Base-by-base conservation (phyloP, 768 basidiomycete genomes). In the Lactarius sp. region DNA sequence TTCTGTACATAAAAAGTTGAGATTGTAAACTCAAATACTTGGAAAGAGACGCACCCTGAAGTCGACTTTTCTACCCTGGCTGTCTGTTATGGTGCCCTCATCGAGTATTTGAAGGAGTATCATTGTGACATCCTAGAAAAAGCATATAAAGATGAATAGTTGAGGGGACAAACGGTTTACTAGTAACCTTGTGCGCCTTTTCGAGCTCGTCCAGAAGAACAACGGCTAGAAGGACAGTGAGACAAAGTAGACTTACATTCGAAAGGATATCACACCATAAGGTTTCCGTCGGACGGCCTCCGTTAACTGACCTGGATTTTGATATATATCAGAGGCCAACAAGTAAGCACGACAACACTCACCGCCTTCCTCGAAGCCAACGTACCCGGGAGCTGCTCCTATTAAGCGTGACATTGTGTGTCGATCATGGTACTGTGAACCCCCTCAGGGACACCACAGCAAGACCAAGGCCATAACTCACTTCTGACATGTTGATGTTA, bases 401-500 rank as follows among this genome's bases (percentile, higher is more conserved):
- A 98, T 92, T 27, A 98, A 77, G 4, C 94, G 81, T 0, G 92
- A 92, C 57, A 98, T 87, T 0, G 92, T 93, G 71, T 98, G 92
- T 59, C 94, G 84, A 68, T 95, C 94, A 56, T 92, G 90, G 70
- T 90, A 97, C 82, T 92, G 74, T n/a, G 16, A 9, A 39, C 16
- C 6, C 16, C 3, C 34, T 66, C 39, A 73, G 58, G 16, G 20
- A 22, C n/a, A 49, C 22, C 20, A 8, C 31, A 44, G 16, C 20
- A 18, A 4, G 22, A 44, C n/a, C n/a, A 51, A 13, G 16, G 6
- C 13, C 16, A 50, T 52, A 46, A 44, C 68, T 27, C 63, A 79
- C 72, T 76, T 97, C 92, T n/a, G 90, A 90, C 92, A 96, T 94
- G 69, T 97, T 95, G 71, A 96, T 92, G 63, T 87, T 90, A 66